Conservation (phyloP, 164 flowering plant genomes). For the Houttuynia cordata region DNA sequence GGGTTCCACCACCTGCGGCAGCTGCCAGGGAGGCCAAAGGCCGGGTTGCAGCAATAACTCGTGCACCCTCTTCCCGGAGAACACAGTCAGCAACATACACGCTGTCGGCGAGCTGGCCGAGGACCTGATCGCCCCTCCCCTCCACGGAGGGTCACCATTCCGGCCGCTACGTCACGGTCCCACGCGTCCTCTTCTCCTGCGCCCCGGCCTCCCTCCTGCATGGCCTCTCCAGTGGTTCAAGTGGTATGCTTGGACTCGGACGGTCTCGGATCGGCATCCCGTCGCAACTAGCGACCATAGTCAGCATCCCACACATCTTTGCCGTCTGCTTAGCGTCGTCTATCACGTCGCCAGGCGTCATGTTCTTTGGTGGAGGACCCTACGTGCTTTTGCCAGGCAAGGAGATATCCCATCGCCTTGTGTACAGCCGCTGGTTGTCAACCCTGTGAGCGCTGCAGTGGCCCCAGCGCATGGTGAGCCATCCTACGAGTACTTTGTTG, state of each 20-base stretch:
- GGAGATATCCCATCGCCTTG: slow-evolving; percentile 7
- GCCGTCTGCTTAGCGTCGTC: slow-evolving; percentile 8
- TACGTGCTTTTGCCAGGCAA: slow-evolving; percentile 5
- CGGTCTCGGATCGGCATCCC: slow-evolving; percentile 4
- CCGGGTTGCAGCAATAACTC: slow-evolving; percentile 13
- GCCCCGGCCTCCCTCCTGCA: not conserved
- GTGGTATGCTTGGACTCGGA: slow-evolving; percentile 11
- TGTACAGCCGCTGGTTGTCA: slow-evolving; percentile 11
- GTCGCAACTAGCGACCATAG: slow-evolving; percentile 6
- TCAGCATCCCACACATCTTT: slow-evolving; percentile 6
- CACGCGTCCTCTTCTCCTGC: slow-evolving; percentile 7
- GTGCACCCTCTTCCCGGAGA: slow-evolving; percentile 7
- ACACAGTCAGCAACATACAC: not conserved
- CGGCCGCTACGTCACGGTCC: slow-evolving; percentile 1
- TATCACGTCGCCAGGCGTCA: slow-evolving; percentile 2
- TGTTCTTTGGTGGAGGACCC: slow-evolving; percentile 6
- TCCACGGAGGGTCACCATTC: slow-evolving; percentile 6
- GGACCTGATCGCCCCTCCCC: slow-evolving; percentile 7
- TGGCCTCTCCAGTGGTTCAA: slow-evolving; percentile 8
- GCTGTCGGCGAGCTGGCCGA: slow-evolving; percentile 9
- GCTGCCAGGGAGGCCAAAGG: slow-evolving; percentile 1
- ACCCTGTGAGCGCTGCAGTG: slow-evolving; percentile 5
- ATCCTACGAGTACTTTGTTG: slow-evolving; percentile 19
- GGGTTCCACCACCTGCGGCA: not conserved
- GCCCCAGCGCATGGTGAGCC: slow-evolving; percentile 1